These are phyloP conservation scores for Xanthoceras sorbifolium DNA, from an alignment of 345 rosid species.

Conservation along the genomic window DNA sequence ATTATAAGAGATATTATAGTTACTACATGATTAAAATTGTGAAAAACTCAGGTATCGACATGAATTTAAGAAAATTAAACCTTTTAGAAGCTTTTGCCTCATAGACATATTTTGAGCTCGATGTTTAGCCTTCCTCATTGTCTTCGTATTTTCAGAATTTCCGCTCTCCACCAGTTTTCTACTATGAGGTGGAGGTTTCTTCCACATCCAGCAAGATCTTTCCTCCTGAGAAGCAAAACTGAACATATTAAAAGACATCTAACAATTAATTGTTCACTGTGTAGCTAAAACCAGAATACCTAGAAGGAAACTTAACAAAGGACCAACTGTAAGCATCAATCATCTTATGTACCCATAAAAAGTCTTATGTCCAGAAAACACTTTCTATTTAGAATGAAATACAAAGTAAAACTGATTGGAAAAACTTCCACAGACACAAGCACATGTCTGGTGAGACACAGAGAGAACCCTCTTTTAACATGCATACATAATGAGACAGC, in stretches of 20 bases:
- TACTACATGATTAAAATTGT: not conserved
- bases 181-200: conserved; percentile 57
- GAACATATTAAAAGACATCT: not conserved
- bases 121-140: conserved; percentile 20
- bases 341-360: not conserved
- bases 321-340: not conserved
- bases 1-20: not conserved
- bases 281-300: not conserved
- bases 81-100: conserved; percentile 36
- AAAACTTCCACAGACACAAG: no score
- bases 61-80: conserved; percentile 21
- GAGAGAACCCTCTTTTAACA: not conserved
- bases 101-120: conserved; percentile 22
- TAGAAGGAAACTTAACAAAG: not conserved
- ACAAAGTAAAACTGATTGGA: not conserved
- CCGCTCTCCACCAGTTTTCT: conserved; percentile 26
- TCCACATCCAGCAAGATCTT: conserved; percentile 62
- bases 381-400: not conserved
- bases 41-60: not conserved
- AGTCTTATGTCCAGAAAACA: not conserved
- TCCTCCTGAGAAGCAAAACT: conserved; percentile 38
- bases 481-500: not conserved
- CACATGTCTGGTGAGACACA: no score
- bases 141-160: conserved; percentile 34
- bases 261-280: not conserved